Evolutionary conservation across 352 stramenopile species (phyloP).

Genomic region (Halophytophthora polymorphica): DNA sequence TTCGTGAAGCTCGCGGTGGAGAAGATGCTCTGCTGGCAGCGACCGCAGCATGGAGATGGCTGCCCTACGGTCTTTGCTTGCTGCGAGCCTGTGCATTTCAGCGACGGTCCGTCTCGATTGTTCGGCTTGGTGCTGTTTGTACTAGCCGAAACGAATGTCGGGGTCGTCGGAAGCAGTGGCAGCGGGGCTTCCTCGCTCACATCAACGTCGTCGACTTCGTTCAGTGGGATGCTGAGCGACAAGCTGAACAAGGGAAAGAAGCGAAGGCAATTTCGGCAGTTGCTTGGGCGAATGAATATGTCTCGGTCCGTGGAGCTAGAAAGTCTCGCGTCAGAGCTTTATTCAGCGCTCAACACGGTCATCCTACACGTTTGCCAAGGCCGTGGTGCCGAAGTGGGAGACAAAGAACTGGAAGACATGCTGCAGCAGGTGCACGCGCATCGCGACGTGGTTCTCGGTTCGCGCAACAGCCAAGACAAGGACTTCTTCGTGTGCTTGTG

Average conservation of each 20-base stretch:
- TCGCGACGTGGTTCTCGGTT: conserved; percentile 53
- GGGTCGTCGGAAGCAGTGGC: conserved; percentile 18
- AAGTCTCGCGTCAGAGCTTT: conserved; percentile 45
- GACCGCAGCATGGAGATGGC: conserved; percentile 56
- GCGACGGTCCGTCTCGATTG: conserved; percentile 42
- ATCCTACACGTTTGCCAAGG: conserved; percentile 63
- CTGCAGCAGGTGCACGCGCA: conserved; percentile 58
- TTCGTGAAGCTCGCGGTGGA: conserved; percentile 51
- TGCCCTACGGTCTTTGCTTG: conserved; percentile 48
- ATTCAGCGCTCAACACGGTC: conserved; percentile 47
- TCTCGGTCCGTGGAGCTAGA: conserved; percentile 56
- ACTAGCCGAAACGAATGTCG: conserved; percentile 42
- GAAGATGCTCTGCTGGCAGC: conserved; percentile 72
- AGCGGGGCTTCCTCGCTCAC: conserved; percentile 12
- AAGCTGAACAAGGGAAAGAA: conserved; percentile 60
- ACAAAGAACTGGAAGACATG: conserved; percentile 48
- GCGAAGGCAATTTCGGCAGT: conserved; percentile 36
- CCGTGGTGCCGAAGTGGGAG: conserved; percentile 43
- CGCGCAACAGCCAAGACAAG: conserved; percentile 52
- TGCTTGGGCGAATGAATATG: conserved; percentile 47
- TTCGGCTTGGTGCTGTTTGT: conserved; percentile 66
- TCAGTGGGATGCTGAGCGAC: conserved; percentile 51
- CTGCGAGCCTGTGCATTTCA: conserved; percentile 53
- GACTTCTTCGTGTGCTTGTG: conserved; percentile 66
- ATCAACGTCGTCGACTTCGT: conserved; percentile 22